Conservation (phyloP, 1,139 yeast genomes). For the Pichia sp. region DNA sequence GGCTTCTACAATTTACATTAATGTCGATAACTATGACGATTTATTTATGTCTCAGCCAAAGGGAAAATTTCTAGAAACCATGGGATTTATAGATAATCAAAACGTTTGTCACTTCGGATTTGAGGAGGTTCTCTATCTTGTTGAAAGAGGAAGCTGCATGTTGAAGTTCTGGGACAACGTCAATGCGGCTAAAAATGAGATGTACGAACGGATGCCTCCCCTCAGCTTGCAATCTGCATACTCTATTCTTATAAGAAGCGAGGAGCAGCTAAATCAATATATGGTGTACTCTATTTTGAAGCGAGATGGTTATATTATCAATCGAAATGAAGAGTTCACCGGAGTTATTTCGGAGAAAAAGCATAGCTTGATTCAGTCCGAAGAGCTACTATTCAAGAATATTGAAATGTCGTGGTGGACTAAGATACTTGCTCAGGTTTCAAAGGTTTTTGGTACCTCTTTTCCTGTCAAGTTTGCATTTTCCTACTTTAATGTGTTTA, state of each 20-base stretch:
- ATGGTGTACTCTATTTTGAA: constrained; percentile 71
- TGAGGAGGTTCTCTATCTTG: constrained; percentile 68
- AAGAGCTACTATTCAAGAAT: constrained; percentile 6
- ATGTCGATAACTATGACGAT: constrained; percentile 23
- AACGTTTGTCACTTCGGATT: constrained; percentile 40
- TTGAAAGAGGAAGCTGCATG: constrained; percentile 75
- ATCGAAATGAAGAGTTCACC: constrained; percentile 22
- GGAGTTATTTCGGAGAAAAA: constrained; percentile 4
- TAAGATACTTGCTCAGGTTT: constrained; percentile 4
- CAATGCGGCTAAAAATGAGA: constrained; percentile 18
- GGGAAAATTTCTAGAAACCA: constrained; percentile 69
- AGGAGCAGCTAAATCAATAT: constrained; percentile 46
- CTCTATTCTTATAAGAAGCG: constrained; percentile 38
- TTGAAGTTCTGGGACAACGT: constrained; percentile 34
- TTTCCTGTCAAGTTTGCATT: constrained; percentile 13
- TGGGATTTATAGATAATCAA: constrained; percentile 52
- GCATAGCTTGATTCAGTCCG: constrained; percentile 5
- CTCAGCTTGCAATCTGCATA: constrained; percentile 65
- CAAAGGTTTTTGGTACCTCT: constrained; percentile 6
- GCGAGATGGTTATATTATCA: constrained; percentile 71
- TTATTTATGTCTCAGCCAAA: constrained; percentile 46
- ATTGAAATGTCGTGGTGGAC: constrained; percentile 12
- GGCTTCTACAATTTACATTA: constrained; percentile 39
- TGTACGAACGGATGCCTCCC: constrained; percentile 29
- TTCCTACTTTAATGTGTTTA: constrained; percentile 14